Evolutionary conservation across 148 eudicot species (phyloP).

Genomic region (Spergularia marina): DNA sequence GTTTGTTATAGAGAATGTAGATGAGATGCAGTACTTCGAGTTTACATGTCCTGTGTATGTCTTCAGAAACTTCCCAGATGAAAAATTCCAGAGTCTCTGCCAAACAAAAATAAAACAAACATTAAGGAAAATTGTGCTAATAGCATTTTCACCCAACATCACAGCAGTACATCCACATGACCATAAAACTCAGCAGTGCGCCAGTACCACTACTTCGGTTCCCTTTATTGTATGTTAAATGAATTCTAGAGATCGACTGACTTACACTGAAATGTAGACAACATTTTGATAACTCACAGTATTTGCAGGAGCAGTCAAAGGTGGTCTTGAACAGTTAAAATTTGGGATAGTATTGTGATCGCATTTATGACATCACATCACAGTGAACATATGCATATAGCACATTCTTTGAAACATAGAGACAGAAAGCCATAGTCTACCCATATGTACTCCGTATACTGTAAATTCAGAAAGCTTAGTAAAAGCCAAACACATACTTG

Average conservation of each 20-base stretch:
- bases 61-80: conserved; percentile 85
- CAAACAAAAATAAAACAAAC: conserved; percentile 14
- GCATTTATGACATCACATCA: no score
- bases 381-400: no score
- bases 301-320: no score
- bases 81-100: conserved; percentile 92
- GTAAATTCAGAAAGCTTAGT: no score
- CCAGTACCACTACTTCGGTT: not conserved
- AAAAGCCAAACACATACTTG: no score
- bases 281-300: no score
- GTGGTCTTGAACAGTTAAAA: no score
- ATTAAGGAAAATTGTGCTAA: not conserved
- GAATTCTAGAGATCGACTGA: not conserved
- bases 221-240: conserved; percentile 1
- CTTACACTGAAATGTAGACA: no score
- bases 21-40: conserved; percentile 81
- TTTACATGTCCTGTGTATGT: conserved; percentile 84
- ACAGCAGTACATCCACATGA: not conserved
- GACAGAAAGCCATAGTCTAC: no score
- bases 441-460: no score
- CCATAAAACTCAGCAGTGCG: not conserved
- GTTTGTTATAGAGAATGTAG: conserved; percentile 77
- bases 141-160: not conserved
- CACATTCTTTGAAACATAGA: no score
- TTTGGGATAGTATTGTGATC: no score